Conservation (phyloP, 176 grass and related monocot genomes). For the Zea mays region DNA sequence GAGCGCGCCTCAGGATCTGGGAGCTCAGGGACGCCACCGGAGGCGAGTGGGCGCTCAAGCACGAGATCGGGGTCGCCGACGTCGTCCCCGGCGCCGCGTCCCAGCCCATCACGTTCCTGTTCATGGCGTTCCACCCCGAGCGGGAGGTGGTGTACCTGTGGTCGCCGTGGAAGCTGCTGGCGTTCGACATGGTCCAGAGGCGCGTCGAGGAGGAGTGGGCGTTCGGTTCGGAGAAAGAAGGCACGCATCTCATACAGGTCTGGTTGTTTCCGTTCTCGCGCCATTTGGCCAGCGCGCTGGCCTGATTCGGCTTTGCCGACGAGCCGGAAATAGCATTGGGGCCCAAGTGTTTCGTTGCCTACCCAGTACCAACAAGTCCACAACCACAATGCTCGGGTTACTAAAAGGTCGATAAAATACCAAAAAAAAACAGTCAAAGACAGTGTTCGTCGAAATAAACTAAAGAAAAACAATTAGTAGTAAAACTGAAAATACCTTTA, state of each 20-base stretch:
- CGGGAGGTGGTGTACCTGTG: constrained; percentile 78
- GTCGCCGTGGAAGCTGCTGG: constrained; percentile 57
- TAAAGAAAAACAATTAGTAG: not conserved
- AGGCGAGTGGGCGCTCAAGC: constrained; percentile 50
- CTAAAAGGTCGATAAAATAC: not conserved
- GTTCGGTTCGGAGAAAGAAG: constrained; percentile 52
- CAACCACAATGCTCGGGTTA: not conserved
- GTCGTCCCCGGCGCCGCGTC: constrained; percentile 24
- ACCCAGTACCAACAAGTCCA: too few relatives aligned
- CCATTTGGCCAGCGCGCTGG: constrained; percentile 61
- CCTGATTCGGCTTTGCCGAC: constrained; percentile 20
- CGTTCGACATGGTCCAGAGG: constrained; percentile 53
- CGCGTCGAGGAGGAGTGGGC: constrained; percentile 53
- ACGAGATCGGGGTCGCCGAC: constrained; percentile 52
- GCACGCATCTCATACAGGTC: constrained; percentile 68
- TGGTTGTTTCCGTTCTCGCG: constrained; percentile 83
- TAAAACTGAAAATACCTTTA: not conserved
- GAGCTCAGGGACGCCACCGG: constrained; percentile 32
- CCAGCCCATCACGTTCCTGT: constrained; percentile 41
- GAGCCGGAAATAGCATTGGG: not conserved
- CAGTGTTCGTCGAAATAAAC: not conserved
- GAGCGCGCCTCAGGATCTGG: constrained; percentile 62
- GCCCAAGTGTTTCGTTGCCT: not conserved
- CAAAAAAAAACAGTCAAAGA: not conserved
- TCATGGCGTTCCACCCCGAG: constrained; percentile 85